Conservation (phyloP, 192 early-diverging fungal genomes). For the Coemansia sp. region DNA sequence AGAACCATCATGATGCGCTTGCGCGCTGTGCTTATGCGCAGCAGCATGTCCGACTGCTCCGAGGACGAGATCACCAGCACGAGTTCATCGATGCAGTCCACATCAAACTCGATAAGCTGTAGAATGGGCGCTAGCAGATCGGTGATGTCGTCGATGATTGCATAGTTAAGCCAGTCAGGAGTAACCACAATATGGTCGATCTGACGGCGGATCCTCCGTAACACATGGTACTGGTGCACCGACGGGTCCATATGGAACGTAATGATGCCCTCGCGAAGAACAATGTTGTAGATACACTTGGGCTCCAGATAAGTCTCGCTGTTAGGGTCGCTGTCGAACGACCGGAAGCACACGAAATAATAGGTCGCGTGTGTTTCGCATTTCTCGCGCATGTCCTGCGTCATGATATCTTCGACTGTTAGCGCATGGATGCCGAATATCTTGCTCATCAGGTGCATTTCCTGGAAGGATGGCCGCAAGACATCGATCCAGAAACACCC, state of each 20-base stretch:
- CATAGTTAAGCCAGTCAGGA: conserved; percentile 97
- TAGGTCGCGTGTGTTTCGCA: conserved; percentile 74
- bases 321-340: conserved; percentile 65
- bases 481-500: conserved; percentile 80
- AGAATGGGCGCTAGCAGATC: conserved; percentile 88
- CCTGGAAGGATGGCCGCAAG: conserved; percentile 58
- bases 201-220: conserved; percentile 79
- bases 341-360: conserved; percentile 87
- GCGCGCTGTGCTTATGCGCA: conserved; percentile 69
- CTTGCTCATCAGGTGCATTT: conserved; percentile 65
- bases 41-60: conserved; percentile 78
- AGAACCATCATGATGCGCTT: conserved; percentile 70
- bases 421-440: conserved; percentile 75
- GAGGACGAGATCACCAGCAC: conserved; percentile 90
- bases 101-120: conserved; percentile 86
- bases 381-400: conserved; percentile 91
- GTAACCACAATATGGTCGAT: conserved; percentile 81
- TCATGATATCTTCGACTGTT: conserved; percentile 89
- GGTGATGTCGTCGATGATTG: conserved; percentile 91
- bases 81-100: conserved; percentile 92
- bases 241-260: conserved; percentile 83
- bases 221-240: conserved; percentile 79
- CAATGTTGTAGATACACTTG: conserved; percentile 63
- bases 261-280: conserved; percentile 67
- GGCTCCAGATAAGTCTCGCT: conserved; percentile 64